Evolutionary conservation across 805 yeast species (phyloP), one percentile per base, ranked within the genome.

Genomic region (Vanderwaltozyma verrucispora): DNA sequence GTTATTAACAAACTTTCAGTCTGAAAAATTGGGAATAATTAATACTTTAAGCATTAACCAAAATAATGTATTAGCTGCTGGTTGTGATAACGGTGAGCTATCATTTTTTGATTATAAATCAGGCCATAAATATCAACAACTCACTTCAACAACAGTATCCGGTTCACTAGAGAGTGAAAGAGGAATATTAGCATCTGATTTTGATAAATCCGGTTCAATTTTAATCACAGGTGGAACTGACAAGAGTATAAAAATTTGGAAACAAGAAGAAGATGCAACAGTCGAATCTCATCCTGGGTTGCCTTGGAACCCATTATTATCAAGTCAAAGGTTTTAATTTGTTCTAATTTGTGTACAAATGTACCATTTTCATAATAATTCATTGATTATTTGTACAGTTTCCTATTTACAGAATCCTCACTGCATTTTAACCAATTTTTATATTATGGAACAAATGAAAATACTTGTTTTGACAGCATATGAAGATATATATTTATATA

Each of bases 171-270:
- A 71, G 6, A 68, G 84, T 35, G 87, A 79, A 47, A 61, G 65
- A 20, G 80, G 94, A 8, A 74, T 89, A 5, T 66, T 79, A 45
- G 69, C 86, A 9, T 73, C 87, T 28, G 54, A 75, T 2, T 86
- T 86, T 56, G 96, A 92, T 56, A 64, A 68, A 54, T 77, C 86
- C 41, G 96, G 96, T 0, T 60, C 77, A 48, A 70, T 95, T 33
- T 61, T 92, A 40, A 70, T 92, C 16, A 84, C 95, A 1, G 86
- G 95, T 34, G 94, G 84, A 49, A 77, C 84, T n/a, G 97, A 89
- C 59, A 88, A 88, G 54, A 77, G 83, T 54, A 74, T 85, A 28
- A 83, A 80, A 54, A 64, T 84, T 1, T 85, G 92, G 89, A 70
- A 64, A 35, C 74, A 72, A 42, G 66, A 59, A 21, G 48, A 53